Evolutionary conservation across 495 filamentous ascomycete genomes (phyloP).

Genomic region (Neurospora tetrasperma): DNA sequence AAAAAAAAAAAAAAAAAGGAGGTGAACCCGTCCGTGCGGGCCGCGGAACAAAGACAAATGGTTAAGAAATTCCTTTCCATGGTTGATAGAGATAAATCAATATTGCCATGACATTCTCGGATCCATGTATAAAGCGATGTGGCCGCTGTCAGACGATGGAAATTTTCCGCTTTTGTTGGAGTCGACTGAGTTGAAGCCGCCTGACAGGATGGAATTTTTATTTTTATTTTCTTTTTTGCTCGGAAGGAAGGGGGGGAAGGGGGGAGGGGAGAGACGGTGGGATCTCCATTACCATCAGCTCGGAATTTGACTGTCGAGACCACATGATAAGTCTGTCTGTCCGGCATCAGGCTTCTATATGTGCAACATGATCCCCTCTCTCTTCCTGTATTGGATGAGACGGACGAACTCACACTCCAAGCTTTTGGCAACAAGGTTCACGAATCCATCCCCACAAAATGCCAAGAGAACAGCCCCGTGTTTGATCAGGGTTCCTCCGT

Average conservation of each 20-base stretch:
- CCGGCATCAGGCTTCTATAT: not conserved
- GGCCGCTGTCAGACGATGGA: not conserved
- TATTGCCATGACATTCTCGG: not conserved
- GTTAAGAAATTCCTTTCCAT: not conserved
- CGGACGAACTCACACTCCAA: not conserved
- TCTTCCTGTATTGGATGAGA: too few species aligned
- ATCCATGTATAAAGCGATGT: not conserved
- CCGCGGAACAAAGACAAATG: not conserved
- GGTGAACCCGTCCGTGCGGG: not conserved
- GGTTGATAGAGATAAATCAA: not conserved
- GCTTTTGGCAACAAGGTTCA: not conserved
- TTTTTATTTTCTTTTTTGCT: too few species aligned
- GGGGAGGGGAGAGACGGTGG: not conserved
- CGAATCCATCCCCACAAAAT: not conserved
- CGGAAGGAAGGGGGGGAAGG: too few species aligned
- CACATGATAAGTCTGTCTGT: not conserved
- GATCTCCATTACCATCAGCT: not conserved
- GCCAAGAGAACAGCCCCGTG: not conserved
- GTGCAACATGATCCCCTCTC: not conserved
- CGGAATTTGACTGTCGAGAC: not conserved
- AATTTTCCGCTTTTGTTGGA: not conserved
- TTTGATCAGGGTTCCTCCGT: not conserved
- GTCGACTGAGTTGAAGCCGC: not conserved
- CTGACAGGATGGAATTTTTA: not conserved
- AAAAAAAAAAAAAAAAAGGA: not conserved